A percentile compares a stretch with the other conserved stretches of the same genome.
phyloP scores from a whole-genome alignment of 495 filamentous ascomycete species.

The Aspergillus taichungensis region DNA sequence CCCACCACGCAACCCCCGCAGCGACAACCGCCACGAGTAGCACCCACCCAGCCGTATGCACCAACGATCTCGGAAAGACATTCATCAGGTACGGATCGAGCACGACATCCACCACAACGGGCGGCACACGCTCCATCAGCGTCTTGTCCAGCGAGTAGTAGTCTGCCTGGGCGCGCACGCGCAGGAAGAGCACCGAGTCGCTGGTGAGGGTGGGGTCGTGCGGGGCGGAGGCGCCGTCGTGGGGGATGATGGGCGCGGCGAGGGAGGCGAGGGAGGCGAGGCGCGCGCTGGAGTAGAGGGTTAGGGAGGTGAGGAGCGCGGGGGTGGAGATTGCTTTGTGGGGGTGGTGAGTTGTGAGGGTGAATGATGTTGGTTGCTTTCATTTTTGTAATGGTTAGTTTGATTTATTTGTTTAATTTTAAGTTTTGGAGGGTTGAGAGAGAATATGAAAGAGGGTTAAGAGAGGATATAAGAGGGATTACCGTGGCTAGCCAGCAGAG shows the following conservation, averaged over 20 bases:
- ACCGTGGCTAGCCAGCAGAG: slow-evolving; percentile 93
- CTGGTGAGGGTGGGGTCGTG: slow-evolving; percentile 14
- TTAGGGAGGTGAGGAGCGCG: slow-evolving; percentile 54
- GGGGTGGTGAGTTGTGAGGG: slow-evolving; percentile 53
- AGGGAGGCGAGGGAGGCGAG: slow-evolving; percentile 15
- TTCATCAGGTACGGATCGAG: slow-evolving; percentile 78
- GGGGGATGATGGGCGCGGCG: neutral
- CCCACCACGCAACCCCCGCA: slow-evolving; percentile 34
- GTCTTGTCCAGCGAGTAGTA: slow-evolving; percentile 67
- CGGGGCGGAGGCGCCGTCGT: neutral
- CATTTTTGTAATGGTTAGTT: slow-evolving; percentile 1
- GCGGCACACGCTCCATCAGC: slow-evolving; percentile 68
- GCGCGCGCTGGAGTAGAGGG: slow-evolving; percentile 48
- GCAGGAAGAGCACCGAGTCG: slow-evolving; percentile 69
- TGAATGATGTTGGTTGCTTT: slow-evolving; percentile 85
- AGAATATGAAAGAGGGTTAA: too few relatives aligned
- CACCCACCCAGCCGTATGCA: slow-evolving; percentile 57
- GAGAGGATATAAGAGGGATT: slow-evolving; percentile 15
- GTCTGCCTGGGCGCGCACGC: slow-evolving; percentile 66
- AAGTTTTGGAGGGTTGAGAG: neutral
- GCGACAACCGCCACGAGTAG: slow-evolving; percentile 44
- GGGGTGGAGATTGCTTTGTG: slow-evolving; percentile 48
- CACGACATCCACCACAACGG: slow-evolving; percentile 74
- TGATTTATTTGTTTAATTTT: neutral
- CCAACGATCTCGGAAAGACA: slow-evolving; percentile 58